phyloP scores from a whole-genome alignment of 2,329 filamentous ascomycete genomes.

The Chaetomiaceae sp. region DNA sequence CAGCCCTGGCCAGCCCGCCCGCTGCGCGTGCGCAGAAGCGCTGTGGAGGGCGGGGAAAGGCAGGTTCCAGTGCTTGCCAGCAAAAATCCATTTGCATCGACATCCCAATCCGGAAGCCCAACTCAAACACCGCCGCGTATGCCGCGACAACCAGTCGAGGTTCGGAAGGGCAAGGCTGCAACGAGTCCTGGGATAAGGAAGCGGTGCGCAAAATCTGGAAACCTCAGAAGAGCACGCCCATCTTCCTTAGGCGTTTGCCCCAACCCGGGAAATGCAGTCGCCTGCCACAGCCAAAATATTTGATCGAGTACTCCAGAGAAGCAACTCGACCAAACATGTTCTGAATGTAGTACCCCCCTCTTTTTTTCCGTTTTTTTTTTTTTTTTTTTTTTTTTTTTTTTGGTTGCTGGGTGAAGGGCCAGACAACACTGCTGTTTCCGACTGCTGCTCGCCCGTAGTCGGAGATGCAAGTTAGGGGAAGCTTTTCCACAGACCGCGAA shows the following conservation, averaged over 20 bases:
- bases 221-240: no score
- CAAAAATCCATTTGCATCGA: no score
- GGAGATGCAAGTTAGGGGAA: background rate
- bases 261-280: no score
- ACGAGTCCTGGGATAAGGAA: no score
- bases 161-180: background rate
- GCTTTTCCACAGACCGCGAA: background rate
- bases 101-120: no score
- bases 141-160: background rate
- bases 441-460: background rate
- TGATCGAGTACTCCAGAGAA: background rate
- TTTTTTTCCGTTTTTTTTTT: no score
- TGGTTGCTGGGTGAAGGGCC: background rate
- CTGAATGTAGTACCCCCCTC: background rate
- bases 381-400: no score
- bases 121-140: background rate
- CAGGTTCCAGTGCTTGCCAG: no score
- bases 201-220: no score
- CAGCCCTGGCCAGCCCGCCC: constrained; percentile 5
- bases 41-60: constrained; percentile 2
- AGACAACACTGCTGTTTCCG: background rate
- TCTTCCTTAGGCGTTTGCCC: no score
- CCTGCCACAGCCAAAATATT: no score
- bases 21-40: background rate
- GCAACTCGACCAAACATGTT: background rate